A percentile compares a stretch with the other conserved stretches of the same genome.
These are phyloP conservation scores for button mushroom (Agaricus bisporus) DNA, from an alignment of 768 basidiomycete species.

Conservation along the genomic window DNA sequence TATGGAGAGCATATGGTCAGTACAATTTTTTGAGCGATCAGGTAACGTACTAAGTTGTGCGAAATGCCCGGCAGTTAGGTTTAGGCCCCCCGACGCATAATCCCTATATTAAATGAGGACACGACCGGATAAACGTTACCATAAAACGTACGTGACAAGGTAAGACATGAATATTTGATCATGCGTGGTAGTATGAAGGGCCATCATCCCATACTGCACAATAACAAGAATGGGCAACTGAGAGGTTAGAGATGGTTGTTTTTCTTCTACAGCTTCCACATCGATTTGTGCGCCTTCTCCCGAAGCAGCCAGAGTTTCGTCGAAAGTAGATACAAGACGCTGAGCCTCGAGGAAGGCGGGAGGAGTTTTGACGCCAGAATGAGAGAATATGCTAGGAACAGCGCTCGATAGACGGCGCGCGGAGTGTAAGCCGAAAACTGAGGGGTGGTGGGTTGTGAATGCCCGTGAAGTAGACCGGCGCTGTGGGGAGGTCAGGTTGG, in stretches of 20 bases:
- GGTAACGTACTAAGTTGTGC: constrained; percentile 73
- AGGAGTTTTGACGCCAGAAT: constrained; percentile 77
- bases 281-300: constrained; percentile 29
- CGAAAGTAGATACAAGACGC: constrained; percentile 42
- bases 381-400: constrained; percentile 76
- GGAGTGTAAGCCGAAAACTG: constrained; percentile 11
- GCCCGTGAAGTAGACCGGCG: constrained; percentile 9
- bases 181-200: constrained; percentile 84
- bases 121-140: background rate
- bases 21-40: background rate
- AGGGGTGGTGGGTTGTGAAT: constrained; percentile 16
- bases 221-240: constrained; percentile 83
- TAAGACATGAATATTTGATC: constrained; percentile 91
- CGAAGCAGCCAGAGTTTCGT: constrained; percentile 23
- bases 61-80: constrained; percentile 87
- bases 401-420: constrained; percentile 51
- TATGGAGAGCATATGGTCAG: constrained; percentile 23
- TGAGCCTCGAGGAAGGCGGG: constrained; percentile 72
- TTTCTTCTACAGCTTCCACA: constrained; percentile 42
- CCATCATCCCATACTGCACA: constrained; percentile 84
- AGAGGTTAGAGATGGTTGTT: constrained; percentile 59
- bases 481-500: constrained; percentile 25
- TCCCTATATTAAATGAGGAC: constrained; percentile 38
- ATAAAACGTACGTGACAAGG: constrained; percentile 68
- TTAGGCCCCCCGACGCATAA: constrained; percentile 83